phyloP scores from a whole-genome alignment of 208 protist species.

The Phytomonas sp. region DNA sequence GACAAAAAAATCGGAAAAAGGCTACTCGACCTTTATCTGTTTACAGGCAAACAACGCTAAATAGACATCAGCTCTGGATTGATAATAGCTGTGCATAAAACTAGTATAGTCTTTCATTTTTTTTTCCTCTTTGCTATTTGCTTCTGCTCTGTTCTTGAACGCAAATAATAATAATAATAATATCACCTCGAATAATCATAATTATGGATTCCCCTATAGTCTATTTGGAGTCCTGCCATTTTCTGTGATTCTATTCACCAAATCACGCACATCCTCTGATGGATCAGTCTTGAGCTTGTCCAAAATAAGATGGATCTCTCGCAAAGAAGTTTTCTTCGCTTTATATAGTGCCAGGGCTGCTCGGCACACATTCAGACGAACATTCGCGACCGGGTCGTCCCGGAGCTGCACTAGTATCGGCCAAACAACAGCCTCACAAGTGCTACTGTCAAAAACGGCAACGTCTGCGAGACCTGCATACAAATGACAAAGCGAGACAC shows the following conservation, averaged over 20 bases:
- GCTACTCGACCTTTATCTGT: neutral
- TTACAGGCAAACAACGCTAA: neutral
- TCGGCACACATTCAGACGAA: slow-evolving; percentile 70
- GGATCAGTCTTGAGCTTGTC: slow-evolving; percentile 46
- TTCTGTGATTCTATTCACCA: slow-evolving; percentile 6
- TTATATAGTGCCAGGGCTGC: slow-evolving; percentile 42
- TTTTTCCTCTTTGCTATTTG: neutral
- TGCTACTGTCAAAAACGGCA: slow-evolving; percentile 32
- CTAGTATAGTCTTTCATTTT: neutral
- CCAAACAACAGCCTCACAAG: slow-evolving; percentile 48
- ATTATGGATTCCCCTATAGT: neutral
- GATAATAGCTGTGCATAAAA: neutral
- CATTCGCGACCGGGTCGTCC: slow-evolving; percentile 69
- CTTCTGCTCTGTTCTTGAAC: neutral
- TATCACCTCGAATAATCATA: neutral
- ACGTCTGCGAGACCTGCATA: slow-evolving; percentile 54
- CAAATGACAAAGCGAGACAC: slow-evolving; percentile 66
- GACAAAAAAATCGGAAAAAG: neutral
- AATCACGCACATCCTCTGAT: slow-evolving; percentile 62
- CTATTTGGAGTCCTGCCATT: neutral
- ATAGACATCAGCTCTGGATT: neutral
- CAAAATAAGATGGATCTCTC: slow-evolving; percentile 44
- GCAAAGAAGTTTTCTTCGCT: slow-evolving; percentile 34
- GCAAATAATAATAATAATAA: neutral
- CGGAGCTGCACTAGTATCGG: slow-evolving; percentile 53